Percentiles rank a stretch among this genome's conserved stretches.
Evolutionary conservation across 495 filamentous ascomycete species (phyloP).

Genomic region (Podospora pseudopauciseta): DNA sequence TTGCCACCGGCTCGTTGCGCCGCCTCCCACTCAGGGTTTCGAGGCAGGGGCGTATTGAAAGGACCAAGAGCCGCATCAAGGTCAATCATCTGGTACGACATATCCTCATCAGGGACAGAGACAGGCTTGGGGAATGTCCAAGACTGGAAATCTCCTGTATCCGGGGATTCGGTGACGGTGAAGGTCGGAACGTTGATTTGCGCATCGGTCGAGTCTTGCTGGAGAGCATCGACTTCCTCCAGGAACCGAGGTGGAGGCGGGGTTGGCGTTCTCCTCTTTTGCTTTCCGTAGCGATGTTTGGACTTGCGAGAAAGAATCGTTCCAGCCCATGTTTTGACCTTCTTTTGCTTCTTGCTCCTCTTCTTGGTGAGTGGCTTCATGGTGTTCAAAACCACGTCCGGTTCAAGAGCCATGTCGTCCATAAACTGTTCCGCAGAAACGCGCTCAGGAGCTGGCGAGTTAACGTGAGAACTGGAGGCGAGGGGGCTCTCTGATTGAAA

Average conservation of each 20-base stretch:
- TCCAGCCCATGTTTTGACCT: slow-evolving; percentile 77
- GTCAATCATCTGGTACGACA: slow-evolving; percentile 78
- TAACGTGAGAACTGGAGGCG: slow-evolving; percentile 35
- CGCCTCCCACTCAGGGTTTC: slow-evolving; percentile 54
- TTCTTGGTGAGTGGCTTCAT: slow-evolving; percentile 44
- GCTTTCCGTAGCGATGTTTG: slow-evolving; percentile 41
- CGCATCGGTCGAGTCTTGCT: slow-evolving; percentile 22
- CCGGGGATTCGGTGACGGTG: slow-evolving; percentile 27
- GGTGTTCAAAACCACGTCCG: slow-evolving; percentile 7
- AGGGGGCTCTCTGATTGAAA: slow-evolving; percentile 37
- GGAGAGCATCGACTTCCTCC: slow-evolving; percentile 20
- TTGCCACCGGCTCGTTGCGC: slow-evolving; percentile 55
- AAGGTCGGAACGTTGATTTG: slow-evolving; percentile 28
- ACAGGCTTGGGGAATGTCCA: slow-evolving; percentile 22
- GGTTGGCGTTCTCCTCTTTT: slow-evolving; percentile 40
- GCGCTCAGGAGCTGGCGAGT: slow-evolving; percentile 13
- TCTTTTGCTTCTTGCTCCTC: slow-evolving; percentile 66
- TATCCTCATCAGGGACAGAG: slow-evolving; percentile 48
- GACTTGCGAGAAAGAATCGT: slow-evolving; percentile 69
- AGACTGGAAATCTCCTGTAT: slow-evolving; percentile 20
- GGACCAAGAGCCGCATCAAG: slow-evolving; percentile 93
- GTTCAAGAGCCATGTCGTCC: neutral
- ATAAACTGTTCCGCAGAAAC: slow-evolving; percentile 20
- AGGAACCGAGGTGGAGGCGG: slow-evolving; percentile 34
- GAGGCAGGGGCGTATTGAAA: slow-evolving; percentile 73